These are phyloP conservation scores for Xylariaceae sp. DNA, from an alignment of 2,329 filamentous ascomycete genomes.

Conservation along the genomic window DNA sequence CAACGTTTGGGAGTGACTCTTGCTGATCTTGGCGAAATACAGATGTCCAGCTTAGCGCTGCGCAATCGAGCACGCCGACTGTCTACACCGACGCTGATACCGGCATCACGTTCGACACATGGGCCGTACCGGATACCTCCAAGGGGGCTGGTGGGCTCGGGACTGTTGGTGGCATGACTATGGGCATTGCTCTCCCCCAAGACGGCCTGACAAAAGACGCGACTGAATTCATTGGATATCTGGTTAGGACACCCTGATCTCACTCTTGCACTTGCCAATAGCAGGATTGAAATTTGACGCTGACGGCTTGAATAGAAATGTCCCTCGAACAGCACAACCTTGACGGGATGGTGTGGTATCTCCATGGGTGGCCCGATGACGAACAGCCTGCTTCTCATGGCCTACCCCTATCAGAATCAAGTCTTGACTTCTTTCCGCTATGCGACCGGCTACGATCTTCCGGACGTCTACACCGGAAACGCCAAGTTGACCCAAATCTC, in stretches of 20 bases:
- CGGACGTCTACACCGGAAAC: slow-evolving; percentile 54
- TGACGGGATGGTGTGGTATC: slow-evolving; percentile 54
- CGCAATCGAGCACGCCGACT: slow-evolving; percentile 22
- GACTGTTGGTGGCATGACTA: slow-evolving; percentile 42
- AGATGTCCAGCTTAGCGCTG: slow-evolving; percentile 24
- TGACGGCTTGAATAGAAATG: slow-evolving; percentile 35
- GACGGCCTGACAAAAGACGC: slow-evolving; percentile 42
- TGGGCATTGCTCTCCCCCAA: slow-evolving; percentile 49
- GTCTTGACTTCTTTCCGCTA: slow-evolving; percentile 55
- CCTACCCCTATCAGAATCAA: slow-evolving; percentile 48
- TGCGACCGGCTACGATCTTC: slow-evolving; percentile 53
- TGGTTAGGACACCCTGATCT: slow-evolving; percentile 36
- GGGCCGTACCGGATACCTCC: slow-evolving; percentile 32
- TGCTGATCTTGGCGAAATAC: slow-evolving; percentile 14
- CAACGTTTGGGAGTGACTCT: slow-evolving; percentile 1
- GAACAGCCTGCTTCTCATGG: slow-evolving; percentile 51
- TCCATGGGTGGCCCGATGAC: slow-evolving; percentile 54
- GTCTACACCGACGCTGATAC: slow-evolving; percentile 43
- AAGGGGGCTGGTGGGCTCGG: slow-evolving; percentile 27
- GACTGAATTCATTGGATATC: slow-evolving; percentile 54
- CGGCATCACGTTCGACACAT: slow-evolving; percentile 50
- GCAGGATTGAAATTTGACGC: slow-evolving; percentile 2
- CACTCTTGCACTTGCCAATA: no score
- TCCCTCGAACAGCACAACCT: slow-evolving; percentile 37
- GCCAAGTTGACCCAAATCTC: slow-evolving; percentile 58